Conservation (phyloP, 805 yeast genomes). For the Teunomyces atbi region DNA sequence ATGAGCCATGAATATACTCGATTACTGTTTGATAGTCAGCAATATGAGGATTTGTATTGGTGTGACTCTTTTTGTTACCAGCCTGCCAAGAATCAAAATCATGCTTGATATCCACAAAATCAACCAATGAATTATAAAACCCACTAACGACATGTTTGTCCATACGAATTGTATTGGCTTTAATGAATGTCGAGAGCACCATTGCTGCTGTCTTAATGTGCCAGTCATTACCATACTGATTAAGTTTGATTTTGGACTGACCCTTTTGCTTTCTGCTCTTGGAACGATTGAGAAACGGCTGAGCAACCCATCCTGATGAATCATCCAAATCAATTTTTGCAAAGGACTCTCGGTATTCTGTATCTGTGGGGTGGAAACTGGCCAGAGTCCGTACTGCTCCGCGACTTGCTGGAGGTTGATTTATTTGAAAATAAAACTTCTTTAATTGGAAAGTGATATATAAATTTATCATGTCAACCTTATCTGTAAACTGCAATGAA, state of each 20-base stretch:
- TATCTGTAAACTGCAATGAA: slow-evolving; percentile 41
- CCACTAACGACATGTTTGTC: slow-evolving; percentile 31
- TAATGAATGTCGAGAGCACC: slow-evolving; percentile 52
- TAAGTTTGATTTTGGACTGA: slow-evolving; percentile 42
- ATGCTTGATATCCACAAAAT: slow-evolving; percentile 67
- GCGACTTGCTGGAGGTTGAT: slow-evolving; percentile 21
- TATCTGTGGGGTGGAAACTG: slow-evolving; percentile 7
- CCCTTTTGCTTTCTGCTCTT: slow-evolving; percentile 6
- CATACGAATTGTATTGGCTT: slow-evolving; percentile 46
- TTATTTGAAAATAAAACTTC: slow-evolving; percentile 43
- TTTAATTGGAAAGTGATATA: slow-evolving; percentile 77
- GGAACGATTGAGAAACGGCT: background rate
- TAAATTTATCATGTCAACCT: slow-evolving; percentile 68
- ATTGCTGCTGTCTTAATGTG: slow-evolving; percentile 67
- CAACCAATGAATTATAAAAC: slow-evolving; percentile 81
- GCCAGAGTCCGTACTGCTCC: background rate
- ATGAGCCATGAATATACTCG: slow-evolving; percentile 48
- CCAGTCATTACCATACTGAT: slow-evolving; percentile 80
- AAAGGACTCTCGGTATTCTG: slow-evolving; percentile 22
- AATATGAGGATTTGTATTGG: slow-evolving; percentile 4
- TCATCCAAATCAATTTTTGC: slow-evolving; percentile 19
- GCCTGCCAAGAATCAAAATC: slow-evolving; percentile 88
- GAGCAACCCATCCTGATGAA: slow-evolving; percentile 1
- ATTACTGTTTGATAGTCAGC: slow-evolving; percentile 41
- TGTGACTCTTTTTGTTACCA: slow-evolving; percentile 20